Evolutionary conservation across 257 asterid species (phyloP), one percentile per base, ranked within the genome.

Genomic region (Rubia yunnanensis): DNA sequence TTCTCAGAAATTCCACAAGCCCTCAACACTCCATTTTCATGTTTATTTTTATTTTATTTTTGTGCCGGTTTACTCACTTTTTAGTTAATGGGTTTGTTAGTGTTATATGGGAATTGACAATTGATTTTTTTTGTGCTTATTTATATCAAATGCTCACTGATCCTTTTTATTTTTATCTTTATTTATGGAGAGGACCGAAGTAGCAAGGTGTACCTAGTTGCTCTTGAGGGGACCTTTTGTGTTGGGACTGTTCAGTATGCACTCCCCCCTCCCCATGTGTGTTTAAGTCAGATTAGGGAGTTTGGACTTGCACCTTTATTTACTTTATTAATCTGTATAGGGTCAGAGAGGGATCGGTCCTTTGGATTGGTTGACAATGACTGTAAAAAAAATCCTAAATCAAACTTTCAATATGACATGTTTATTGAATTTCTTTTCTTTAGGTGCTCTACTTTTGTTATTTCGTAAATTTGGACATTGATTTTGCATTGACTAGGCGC

Each of bases 381-480:
- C 36, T 32, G 36, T 32, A 32, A 3, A 32, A 32, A 32, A 32
- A 3, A 3, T 32, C n/a, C 7, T 14, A 15, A 1, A 44, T 44
- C 22, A 44, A 15, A 15, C 22, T 44, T 52, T 34, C 2, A 60
- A 27, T 41, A 26, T 23, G 28, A 44, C 26, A 20, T 56, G 28
- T 28, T 17, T 10, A 10, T 59, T 57, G 36, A 27, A 49, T 24
- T 41, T 36, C 39, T 30, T 63, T 50, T 67, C 50, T 61, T 41
- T 61, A 72, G 99, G 94, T 90, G 50, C 96, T 94, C 52, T 94
- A 94, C 86, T 94, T n/a, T n/a, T n/a, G n/a, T n/a, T n/a, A n/a
- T n/a, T n/a, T n/a, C n/a, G n/a, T n/a, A n/a, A n/a, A n/a, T n/a
- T n/a, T n/a, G n/a, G n/a, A n/a, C n/a, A n/a, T n/a, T n/a, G n/a